These are phyloP conservation scores for Rosa hybrid DNA, from an alignment of 331 rosid species.

Conservation along the genomic window DNA sequence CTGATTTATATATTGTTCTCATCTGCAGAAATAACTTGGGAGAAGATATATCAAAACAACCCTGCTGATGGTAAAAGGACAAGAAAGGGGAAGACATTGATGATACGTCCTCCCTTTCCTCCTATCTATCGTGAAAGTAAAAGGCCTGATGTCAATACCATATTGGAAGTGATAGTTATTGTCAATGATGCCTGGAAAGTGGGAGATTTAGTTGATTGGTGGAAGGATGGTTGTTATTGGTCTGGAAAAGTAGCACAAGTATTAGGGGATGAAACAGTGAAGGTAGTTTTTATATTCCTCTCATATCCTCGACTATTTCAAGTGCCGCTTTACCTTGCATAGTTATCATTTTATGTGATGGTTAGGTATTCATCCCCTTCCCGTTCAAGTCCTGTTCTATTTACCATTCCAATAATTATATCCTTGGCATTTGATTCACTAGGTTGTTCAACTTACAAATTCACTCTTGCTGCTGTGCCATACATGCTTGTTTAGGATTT, in stretches of 20 bases:
- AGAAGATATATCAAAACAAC: constrained; percentile 49
- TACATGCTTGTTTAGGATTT: not conserved
- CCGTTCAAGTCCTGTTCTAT: not conserved
- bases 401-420: not conserved
- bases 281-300: constrained; percentile 49
- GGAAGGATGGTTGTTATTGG: constrained; percentile 72
- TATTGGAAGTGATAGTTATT: constrained; percentile 46
- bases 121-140: constrained; percentile 45
- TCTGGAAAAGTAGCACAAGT: constrained; percentile 55
- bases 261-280: constrained; percentile 43
- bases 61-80: constrained; percentile 12
- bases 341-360: not conserved
- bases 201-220: constrained; percentile 93
- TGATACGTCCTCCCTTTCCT: constrained; percentile 82
- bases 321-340: constrained; percentile 5
- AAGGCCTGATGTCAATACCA: constrained; percentile 41
- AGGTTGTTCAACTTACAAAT: not conserved
- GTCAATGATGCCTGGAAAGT: constrained; percentile 56
- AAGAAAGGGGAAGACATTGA: constrained; percentile 33
- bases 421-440: not conserved
- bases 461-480: not conserved
- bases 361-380: not conserved
- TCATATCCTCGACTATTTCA: constrained; percentile 11
- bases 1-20: constrained; percentile 5
- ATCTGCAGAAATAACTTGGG: constrained; percentile 54